phyloP scores from a whole-genome alignment of 768 basidiomycete species.

The Rhizopogon vinicolor region DNA sequence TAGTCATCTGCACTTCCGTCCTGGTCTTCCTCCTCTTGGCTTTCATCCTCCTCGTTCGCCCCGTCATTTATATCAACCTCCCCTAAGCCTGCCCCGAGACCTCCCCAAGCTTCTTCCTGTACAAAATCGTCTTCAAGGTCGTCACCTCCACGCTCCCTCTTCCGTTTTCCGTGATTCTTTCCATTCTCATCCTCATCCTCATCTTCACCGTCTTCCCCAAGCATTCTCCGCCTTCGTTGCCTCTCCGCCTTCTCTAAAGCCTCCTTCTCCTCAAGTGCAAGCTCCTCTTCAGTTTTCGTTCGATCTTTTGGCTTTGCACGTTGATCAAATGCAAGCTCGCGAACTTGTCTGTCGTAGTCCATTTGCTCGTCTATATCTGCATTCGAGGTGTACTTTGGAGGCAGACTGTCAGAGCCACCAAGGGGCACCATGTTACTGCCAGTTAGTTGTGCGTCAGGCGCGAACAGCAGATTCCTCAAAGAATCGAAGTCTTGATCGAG shows the following conservation, averaged over 20 bases:
- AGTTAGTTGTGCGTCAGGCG: constrained; percentile 42
- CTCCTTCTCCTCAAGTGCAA: constrained; percentile 85
- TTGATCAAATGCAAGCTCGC: constrained; percentile 89
- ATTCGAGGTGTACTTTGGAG: not conserved
- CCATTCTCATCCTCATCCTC: constrained; percentile 55
- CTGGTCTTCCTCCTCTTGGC: constrained; percentile 26
- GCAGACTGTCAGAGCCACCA: constrained; percentile 7
- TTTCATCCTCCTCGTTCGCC: constrained; percentile 22
- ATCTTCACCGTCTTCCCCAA: constrained; percentile 68
- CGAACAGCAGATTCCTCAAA: constrained; percentile 70
- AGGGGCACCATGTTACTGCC: constrained; percentile 34
- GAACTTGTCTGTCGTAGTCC: constrained; percentile 90
- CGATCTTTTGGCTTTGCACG: constrained; percentile 92
- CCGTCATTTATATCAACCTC: constrained; percentile 38
- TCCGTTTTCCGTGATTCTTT: constrained; percentile 35
- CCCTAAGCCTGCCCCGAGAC: constrained; percentile 28
- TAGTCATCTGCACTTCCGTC: constrained; percentile 29
- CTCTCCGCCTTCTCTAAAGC: constrained; percentile 82
- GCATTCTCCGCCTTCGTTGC: constrained; percentile 75
- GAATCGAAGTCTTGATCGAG: constrained; percentile 86
- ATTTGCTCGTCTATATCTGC: constrained; percentile 38
- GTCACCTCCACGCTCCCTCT: constrained; percentile 68
- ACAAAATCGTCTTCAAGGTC: constrained; percentile 88
- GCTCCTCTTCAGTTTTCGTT: constrained; percentile 94
- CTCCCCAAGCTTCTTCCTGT: constrained; percentile 32